Percentiles rank a stretch among this genome's conserved stretches.
Conservation (phyloP, 2,329 filamentous ascomycete genomes). For the Talaromyces sp. region DNA sequence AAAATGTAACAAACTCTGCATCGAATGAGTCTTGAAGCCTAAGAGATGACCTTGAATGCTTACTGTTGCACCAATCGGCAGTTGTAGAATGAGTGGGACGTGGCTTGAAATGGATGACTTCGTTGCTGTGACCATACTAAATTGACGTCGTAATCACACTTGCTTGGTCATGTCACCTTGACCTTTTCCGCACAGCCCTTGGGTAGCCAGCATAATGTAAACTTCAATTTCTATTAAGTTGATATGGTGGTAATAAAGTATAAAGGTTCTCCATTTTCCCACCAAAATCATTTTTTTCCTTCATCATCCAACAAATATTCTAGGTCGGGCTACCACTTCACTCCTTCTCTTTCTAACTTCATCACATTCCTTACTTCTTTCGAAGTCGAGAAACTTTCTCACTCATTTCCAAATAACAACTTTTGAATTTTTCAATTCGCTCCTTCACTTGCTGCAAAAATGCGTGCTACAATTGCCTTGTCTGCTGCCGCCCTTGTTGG, state of each 20-base stretch:
- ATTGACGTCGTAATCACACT: not conserved
- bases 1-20: too few species aligned
- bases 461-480: constrained; percentile 1
- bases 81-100: not conserved
- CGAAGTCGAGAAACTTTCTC: not conserved
- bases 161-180: not conserved
- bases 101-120: not conserved
- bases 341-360: not conserved
- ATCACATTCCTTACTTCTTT: not conserved
- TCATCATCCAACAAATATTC: not conserved
- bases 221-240: not conserved
- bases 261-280: not conserved
- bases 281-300: not conserved
- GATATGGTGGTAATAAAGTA: not conserved
- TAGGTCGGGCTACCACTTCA: not conserved
- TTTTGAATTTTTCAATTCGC: not conserved
- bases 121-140: not conserved
- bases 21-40: too few species aligned
- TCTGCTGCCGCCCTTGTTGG: constrained; percentile 3
- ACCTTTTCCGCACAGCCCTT: not conserved
- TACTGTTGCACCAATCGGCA: not conserved
- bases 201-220: not conserved
- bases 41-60: not conserved
- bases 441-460: not conserved
- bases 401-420: not conserved